These are phyloP conservation scores for Mycena haematopus DNA, from an alignment of 768 basidiomycete genomes.

Conservation along the genomic window DNA sequence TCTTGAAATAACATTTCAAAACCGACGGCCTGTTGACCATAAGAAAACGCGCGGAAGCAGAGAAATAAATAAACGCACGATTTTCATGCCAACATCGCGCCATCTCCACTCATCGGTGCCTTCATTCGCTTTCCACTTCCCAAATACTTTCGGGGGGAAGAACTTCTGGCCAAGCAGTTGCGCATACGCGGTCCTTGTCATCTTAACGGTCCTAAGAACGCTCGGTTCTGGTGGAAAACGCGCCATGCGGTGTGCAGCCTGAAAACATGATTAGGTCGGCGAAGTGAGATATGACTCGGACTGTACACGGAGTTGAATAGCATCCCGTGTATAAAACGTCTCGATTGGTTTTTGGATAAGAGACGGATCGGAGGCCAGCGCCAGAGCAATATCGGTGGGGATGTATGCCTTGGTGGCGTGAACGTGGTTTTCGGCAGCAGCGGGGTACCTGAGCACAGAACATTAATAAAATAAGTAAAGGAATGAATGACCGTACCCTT, in stretches of 20 bases:
- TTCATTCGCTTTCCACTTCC: conserved; percentile 69
- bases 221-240: conserved; percentile 82
- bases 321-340: conserved; percentile 95
- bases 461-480: neutral
- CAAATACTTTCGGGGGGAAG: conserved; percentile 89
- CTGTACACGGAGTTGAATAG: conserved; percentile 83
- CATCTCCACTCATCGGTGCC: conserved; percentile 74
- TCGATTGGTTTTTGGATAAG: conserved; percentile 89
- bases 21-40: conserved; percentile 73
- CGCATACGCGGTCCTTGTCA: conserved; percentile 94
- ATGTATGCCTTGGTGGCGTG: conserved; percentile 83
- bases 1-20: conserved; percentile 97
- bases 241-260: conserved; percentile 90
- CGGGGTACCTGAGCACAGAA: conserved; percentile 67
- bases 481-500: conserved; percentile 48
- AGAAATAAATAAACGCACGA: conserved; percentile 54
- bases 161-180: conserved; percentile 93
- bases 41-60: neutral
- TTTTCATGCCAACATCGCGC: conserved; percentile 92
- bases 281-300: neutral
- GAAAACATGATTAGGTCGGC: conserved; percentile 3
- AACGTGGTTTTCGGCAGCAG: conserved; percentile 63
- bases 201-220: conserved; percentile 64
- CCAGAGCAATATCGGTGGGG: conserved; percentile 79
- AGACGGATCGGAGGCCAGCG: conserved; percentile 64